Percentiles rank a stretch among this genome's conserved stretches.
Conservation (phyloP, 2,329 filamentous ascomycete species). For the Fusarium abutilonis region DNA sequence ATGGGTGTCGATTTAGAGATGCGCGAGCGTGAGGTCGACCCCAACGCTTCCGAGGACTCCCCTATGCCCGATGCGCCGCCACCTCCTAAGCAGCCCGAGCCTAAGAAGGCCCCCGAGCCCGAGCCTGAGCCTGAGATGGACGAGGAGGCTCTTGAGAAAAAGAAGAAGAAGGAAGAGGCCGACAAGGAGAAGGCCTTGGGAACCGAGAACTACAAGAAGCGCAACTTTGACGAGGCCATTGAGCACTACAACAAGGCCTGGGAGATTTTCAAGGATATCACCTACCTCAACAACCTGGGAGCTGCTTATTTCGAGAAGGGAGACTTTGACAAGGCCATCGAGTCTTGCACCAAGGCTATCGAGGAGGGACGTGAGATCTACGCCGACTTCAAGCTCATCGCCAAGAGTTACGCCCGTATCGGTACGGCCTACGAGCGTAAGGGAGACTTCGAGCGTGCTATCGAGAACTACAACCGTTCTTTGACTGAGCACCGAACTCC, state of each 20-base stretch:
- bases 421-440: slow-evolving; percentile 93
- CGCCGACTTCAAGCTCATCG: slow-evolving; percentile 97
- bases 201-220: slow-evolving; percentile 98
- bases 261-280: slow-evolving; percentile 95
- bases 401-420: slow-evolving; percentile 97
- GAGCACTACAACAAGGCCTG: slow-evolving; percentile 94
- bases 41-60: slow-evolving; percentile 64
- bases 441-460: slow-evolving; percentile 79
- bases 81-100: slow-evolving; percentile 54
- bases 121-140: slow-evolving; percentile 77
- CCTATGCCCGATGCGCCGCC: slow-evolving; percentile 77
- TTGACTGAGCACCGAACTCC: slow-evolving; percentile 97
- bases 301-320: slow-evolving; percentile 97
- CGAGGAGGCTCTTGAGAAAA: slow-evolving; percentile 84
- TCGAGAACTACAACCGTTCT: slow-evolving; percentile 91
- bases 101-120: slow-evolving; percentile 67
- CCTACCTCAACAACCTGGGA: slow-evolving; percentile 95
- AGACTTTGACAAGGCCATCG: slow-evolving; percentile 87
- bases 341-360: slow-evolving; percentile 86
- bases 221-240: slow-evolving; percentile 94
- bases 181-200: slow-evolving; percentile 95
- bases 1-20: slow-evolving; percentile 90
- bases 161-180: slow-evolving; percentile 90
- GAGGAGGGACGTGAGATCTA: slow-evolving; percentile 89
- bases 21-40: slow-evolving; percentile 49